Conservation (phyloP, 1,139 yeast species). For the Sugiyamaella xylanicola region DNA sequence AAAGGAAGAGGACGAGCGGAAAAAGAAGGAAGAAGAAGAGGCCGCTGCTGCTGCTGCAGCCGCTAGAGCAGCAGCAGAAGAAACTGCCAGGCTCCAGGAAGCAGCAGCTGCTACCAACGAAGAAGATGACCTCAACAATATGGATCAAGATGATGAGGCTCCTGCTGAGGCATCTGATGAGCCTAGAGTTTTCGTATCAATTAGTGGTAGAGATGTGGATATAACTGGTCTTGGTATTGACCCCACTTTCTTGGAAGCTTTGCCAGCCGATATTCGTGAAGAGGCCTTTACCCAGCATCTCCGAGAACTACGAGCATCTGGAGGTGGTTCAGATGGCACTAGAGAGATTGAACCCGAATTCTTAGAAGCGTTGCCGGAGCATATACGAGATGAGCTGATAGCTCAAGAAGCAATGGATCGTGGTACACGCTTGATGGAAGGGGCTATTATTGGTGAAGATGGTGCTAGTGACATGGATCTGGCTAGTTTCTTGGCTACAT, state of each 20-base stretch:
- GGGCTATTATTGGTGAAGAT: conserved; percentile 35
- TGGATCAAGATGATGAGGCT: conserved; percentile 23
- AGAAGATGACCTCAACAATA: conserved; percentile 22
- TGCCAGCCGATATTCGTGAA: conserved; percentile 91
- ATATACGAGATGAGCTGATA: conserved; percentile 69
- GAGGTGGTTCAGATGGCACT: conserved; percentile 45
- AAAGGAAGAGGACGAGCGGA: conserved; percentile 34
- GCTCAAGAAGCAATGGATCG: conserved; percentile 55
- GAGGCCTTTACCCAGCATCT: conserved; percentile 89
- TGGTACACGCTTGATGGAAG: conserved; percentile 38
- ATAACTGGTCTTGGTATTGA: conserved; percentile 90
- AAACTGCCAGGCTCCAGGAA: conserved; percentile 22
- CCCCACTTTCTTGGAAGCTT: conserved; percentile 84
- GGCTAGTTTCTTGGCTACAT: conserved; percentile 40
- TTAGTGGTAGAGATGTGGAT: conserved; percentile 81
- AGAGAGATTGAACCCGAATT: conserved; percentile 83
- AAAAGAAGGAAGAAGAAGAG: conserved; percentile 39
- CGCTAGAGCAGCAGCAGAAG: conserved; percentile 26
- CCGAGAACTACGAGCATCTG: conserved; percentile 54
- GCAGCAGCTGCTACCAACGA: conserved; percentile 22
- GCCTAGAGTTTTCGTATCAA: conserved; percentile 65
- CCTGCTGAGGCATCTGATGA: conserved; percentile 35
- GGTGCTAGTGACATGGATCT: conserved; percentile 36
- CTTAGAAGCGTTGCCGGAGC: conserved; percentile 77
- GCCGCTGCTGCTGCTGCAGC: conserved; percentile 30